Base-by-base conservation (phyloP, 2,329 filamentous ascomycete genomes). In the Aspergillus vadensis region DNA sequence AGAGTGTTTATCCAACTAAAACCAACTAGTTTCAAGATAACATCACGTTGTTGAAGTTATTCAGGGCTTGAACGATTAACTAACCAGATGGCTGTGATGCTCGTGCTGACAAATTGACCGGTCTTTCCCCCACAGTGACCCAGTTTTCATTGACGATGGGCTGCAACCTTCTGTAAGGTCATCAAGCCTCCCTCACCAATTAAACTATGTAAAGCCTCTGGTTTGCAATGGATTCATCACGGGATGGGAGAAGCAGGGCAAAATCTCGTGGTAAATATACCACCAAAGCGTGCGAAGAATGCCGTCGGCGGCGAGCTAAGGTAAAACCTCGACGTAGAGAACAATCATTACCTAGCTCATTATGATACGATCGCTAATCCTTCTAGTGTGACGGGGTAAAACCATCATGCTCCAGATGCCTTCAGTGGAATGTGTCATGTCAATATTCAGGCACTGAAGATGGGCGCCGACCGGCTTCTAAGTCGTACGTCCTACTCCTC, bases 221-320 rank as follows among this genome's bases (percentile, higher is more conserved):
- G 38, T 6, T 21, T 19, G 19, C 38, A 27, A 55, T 43, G 17
- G 52, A 44, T 8, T 19, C n/a, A 12, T 1, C 38, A 12, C 7
- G n/a, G 15, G 41, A 15, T 17, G 52, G 38, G 5, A 55, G 5
- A 10, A 4, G 12, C 2, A 38, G 4, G 2, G 17, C n/a, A 21
- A 56, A 25, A 39, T 10, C 48, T 2, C 56, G 62, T 15, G 63
- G 69, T 30, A 70, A 68, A 44, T 70, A 71, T 61, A 71, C 65
- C 2, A 69, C 67, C 17, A 71, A 70, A 38, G 76, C 76, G 3
- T 78, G 76, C 48, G 71, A 77, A 54, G 71, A 72, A 62, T 78
- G 76, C 57, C 74, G 75, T 5, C 71, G 74, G 19, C 71, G 75
- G 30, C 66, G 74, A 55, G 71, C 72, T 21, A 77, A 77, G 70